Evolutionary conservation across 768 basidiomycete species (phyloP).

Genomic region (Boletus subparvulus): DNA sequence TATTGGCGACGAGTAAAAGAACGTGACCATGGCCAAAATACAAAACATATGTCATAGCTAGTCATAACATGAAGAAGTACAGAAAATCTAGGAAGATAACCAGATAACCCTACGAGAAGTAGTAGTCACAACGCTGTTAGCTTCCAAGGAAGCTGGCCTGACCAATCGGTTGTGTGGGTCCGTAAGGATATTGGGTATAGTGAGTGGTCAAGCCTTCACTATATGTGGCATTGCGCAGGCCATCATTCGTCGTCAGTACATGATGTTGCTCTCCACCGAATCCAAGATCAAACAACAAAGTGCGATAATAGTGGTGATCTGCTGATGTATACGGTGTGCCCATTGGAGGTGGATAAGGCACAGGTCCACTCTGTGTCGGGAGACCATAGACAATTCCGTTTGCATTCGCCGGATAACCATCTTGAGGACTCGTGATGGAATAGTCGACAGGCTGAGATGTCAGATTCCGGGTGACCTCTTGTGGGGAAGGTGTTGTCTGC

Average conservation of each 20-base stretch:
- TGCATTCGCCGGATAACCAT: slow-evolving; percentile 18
- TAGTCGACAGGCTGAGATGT: slow-evolving; percentile 17
- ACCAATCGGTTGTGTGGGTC: slow-evolving; percentile 21
- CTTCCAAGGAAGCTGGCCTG: slow-evolving; percentile 27
- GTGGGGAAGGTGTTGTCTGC: slow-evolving; percentile 27
- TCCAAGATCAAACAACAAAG: slow-evolving; percentile 74
- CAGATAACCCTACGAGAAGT: not conserved
- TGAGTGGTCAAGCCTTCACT: slow-evolving; percentile 37
- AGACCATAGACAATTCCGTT: slow-evolving; percentile 14
- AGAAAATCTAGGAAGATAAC: slow-evolving; percentile 6
- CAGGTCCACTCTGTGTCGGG: slow-evolving; percentile 12
- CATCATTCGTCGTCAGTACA: slow-evolving; percentile 20
- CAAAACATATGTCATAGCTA: slow-evolving; percentile 22
- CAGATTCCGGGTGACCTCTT: slow-evolving; percentile 12
- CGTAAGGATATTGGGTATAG: slow-evolving; percentile 36
- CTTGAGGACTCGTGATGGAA: slow-evolving; percentile 15
- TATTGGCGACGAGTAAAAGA: slow-evolving; percentile 57
- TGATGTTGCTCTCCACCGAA: slow-evolving; percentile 47
- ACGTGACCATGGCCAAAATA: slow-evolving; percentile 8
- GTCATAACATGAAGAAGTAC: slow-evolving; percentile 9
- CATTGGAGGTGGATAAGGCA: slow-evolving; percentile 32
- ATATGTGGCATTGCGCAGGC: slow-evolving; percentile 25
- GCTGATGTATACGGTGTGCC: slow-evolving; percentile 39
- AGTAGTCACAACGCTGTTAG: not conserved
- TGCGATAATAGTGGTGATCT: slow-evolving; percentile 72